phyloP scores from a whole-genome alignment of 2,329 filamentous ascomycete genomes.

The Fusarium ambrosium region DNA sequence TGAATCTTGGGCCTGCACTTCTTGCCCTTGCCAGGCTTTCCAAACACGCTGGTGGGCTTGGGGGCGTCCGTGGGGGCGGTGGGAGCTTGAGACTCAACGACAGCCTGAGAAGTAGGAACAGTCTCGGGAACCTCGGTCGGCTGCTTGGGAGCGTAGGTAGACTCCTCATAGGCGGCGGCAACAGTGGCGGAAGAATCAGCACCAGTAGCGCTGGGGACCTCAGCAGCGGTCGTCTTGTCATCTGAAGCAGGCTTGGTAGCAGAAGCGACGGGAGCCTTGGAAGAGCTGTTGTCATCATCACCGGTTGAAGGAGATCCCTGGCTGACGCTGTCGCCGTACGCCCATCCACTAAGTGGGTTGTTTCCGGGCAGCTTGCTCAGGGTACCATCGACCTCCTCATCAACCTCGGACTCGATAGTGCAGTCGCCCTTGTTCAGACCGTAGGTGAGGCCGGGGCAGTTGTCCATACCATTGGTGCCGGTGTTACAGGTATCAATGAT shows the following conservation, averaged over 20 bases:
- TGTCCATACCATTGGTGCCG: slow-evolving; percentile 70
- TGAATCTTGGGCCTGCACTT: slow-evolving; percentile 48
- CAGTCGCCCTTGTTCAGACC: slow-evolving; percentile 67
- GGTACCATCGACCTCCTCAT: slow-evolving; percentile 60
- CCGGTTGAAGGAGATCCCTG: slow-evolving; percentile 13
- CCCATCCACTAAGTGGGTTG: slow-evolving; percentile 68
- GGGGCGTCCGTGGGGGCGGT: slow-evolving; percentile 19
- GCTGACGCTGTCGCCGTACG: slow-evolving; percentile 53
- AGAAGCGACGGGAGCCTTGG: slow-evolving; percentile 25
- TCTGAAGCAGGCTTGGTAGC: slow-evolving; percentile 23
- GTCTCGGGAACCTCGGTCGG: slow-evolving; percentile 14
- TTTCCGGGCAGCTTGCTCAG: slow-evolving; percentile 67
- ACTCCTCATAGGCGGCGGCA: slow-evolving; percentile 5
- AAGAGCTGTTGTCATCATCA: slow-evolving; percentile 21
- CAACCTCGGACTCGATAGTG: slow-evolving; percentile 62
- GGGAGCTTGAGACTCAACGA: slow-evolving; percentile 34
- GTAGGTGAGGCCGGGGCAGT: slow-evolving; percentile 70
- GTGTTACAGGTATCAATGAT: slow-evolving; percentile 77
- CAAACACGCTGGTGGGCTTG: slow-evolving; percentile 34
- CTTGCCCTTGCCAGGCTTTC: slow-evolving; percentile 37
- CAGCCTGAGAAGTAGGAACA: slow-evolving; percentile 23
- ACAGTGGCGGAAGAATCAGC: slow-evolving; percentile 15
- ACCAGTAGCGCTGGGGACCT: slow-evolving; percentile 23
- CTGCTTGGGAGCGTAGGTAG: slow-evolving; percentile 17
- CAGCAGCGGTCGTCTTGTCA: slow-evolving; percentile 25